A percentile compares a stretch with the other conserved stretches of the same genome.
Conservation (phyloP, 2,329 filamentous ascomycete genomes). For the Apiospora malaysiana region DNA sequence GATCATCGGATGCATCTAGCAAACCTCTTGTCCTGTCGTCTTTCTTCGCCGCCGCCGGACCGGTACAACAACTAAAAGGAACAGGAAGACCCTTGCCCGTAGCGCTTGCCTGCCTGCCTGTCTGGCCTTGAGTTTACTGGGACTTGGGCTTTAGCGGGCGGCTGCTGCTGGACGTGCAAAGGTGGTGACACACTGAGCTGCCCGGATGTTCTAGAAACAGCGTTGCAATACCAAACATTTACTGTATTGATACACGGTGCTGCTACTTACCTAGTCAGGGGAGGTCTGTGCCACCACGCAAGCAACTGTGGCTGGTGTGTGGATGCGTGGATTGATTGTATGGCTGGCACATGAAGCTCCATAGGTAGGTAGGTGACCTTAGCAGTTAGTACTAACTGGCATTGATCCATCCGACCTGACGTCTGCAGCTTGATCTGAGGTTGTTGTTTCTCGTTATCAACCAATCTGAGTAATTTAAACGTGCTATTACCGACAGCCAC, state of each 20-base stretch:
- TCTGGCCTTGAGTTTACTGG: background rate
- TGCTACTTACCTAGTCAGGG: background rate
- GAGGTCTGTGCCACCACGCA: background rate
- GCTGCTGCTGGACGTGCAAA: background rate
- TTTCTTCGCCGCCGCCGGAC: conserved; percentile 11
- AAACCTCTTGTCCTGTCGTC: conserved; percentile 8
- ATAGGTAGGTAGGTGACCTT: too few species aligned
- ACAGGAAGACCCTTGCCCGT: conserved; percentile 1
- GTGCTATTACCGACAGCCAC: conserved; percentile 25
- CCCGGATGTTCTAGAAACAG: background rate
- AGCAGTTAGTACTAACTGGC: too few species aligned
- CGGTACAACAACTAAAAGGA: background rate
- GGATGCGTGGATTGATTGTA: conserved; percentile 3
- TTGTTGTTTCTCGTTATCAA: background rate
- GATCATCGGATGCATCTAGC: conserved; percentile 9
- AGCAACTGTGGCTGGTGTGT: background rate
- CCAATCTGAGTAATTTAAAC: background rate
- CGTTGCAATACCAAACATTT: background rate
- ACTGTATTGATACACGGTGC: background rate
- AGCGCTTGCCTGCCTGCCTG: background rate
- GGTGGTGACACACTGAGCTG: background rate
- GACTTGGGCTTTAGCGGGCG: background rate
- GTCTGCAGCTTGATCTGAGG: background rate
- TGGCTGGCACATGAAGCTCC: conserved; percentile 1
- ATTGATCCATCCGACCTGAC: background rate